Base-by-base conservation (phyloP, 2,329 filamentous ascomycete species). In the Fusarium falciforme region DNA sequence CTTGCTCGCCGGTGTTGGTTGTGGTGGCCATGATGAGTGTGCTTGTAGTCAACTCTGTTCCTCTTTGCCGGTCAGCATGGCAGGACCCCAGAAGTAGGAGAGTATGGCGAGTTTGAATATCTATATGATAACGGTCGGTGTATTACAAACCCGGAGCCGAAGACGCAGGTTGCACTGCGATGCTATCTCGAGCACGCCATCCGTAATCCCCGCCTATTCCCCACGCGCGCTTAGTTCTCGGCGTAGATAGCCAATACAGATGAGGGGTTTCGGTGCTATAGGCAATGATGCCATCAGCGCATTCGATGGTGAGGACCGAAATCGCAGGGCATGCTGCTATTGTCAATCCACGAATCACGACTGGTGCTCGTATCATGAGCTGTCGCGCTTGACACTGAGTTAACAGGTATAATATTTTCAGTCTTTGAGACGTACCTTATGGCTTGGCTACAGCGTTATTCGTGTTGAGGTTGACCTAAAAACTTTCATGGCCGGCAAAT, bases 181-280 rank as follows among this genome's bases (percentile, higher is more conserved):
- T 47, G 40, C 20, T 66, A 20, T 40, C 55, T 38, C 33, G 20
- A 67, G 66, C 66, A 68, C 63, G 63, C 35, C 63, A 68, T 68
- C 42, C 36, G 22, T 55, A 54, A 54, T 68, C 66, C 42, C 61
- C 64, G 64, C 64, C 64, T 58, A 65, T 65, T 67, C 65, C 65
- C 49, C 49, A 49, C 38, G 25, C 54, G 16, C 22, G 33, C 54
- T 35, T 38, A 58, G 33, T 58, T 27, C 9, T 38, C 54, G 35
- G 33, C 10, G 8, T 8, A 58, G 54, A 58, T 27, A 12, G 54
- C 54, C 54, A 58, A 58, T 58, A 38, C 54, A 58, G 54, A 20
- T 2, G 16, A n/a, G 54, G 29, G 31, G 12, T 58, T 58, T 36
- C 16, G 10, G 14, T 36, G 22, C 16, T 36, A 29, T 25, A 38